A percentile compares a stretch with the other conserved stretches of the same genome.
Conservation (phyloP, 805 yeast species). For the Kurtzmaniella fragi region DNA sequence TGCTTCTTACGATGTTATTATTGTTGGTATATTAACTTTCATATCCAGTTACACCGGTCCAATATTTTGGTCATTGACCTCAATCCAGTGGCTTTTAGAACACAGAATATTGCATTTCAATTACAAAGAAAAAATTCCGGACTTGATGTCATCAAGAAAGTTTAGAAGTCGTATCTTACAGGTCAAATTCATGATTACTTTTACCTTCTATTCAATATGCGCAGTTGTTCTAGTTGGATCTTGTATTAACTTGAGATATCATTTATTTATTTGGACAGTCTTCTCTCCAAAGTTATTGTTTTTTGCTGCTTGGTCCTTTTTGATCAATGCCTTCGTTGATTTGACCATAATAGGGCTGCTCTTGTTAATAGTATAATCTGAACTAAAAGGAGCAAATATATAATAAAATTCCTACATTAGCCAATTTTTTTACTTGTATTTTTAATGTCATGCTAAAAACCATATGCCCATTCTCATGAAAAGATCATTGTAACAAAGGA, state of each 20-base stretch:
- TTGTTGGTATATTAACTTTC: slow-evolving; percentile 77
- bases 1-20: slow-evolving; percentile 56
- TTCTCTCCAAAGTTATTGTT: slow-evolving; percentile 89
- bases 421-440: too few species aligned
- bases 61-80: slow-evolving; percentile 67
- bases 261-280: slow-evolving; percentile 95
- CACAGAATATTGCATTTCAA: slow-evolving; percentile 13
- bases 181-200: slow-evolving; percentile 29
- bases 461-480: too few species aligned
- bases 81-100: slow-evolving; percentile 37
- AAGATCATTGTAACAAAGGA: slow-evolving; percentile 10
- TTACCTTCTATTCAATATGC: slow-evolving; percentile 55
- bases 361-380: neutral
- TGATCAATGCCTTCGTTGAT: slow-evolving; percentile 39
- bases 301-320: slow-evolving; percentile 67
- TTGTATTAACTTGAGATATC: slow-evolving; percentile 73
- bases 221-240: slow-evolving; percentile 59
- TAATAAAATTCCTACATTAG: too few species aligned
- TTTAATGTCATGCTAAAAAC: too few species aligned
- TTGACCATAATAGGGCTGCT: slow-evolving; percentile 48
- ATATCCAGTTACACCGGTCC: slow-evolving; percentile 84
- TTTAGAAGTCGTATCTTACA: slow-evolving; percentile 31
- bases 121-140: slow-evolving; percentile 2
- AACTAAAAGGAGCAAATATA: too few species aligned
- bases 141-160: slow-evolving; percentile 12